Percentiles rank a stretch among this genome's conserved stretches.
These are phyloP conservation scores for Fusarium sp. DNA, from an alignment of 2,329 filamentous ascomycete species.

Conservation along the genomic window DNA sequence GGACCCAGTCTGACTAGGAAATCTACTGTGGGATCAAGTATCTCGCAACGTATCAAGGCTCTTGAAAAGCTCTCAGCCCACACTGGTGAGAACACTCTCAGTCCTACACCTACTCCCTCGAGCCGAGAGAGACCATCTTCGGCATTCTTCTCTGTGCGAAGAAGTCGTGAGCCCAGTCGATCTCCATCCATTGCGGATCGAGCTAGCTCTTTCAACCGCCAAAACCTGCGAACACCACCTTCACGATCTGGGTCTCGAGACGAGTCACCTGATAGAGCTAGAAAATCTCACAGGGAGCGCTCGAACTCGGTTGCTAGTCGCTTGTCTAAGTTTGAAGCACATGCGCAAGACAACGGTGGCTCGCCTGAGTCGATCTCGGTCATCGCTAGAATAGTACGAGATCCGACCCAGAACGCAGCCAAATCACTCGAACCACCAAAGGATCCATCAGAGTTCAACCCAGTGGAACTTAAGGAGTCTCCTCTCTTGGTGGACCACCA, in stretches of 20 bases:
- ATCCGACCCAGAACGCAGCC: conserved; percentile 56
- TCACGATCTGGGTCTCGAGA: conserved; percentile 52
- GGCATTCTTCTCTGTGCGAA: conserved; percentile 68
- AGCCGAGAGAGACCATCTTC: conserved; percentile 56
- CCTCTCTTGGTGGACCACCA: conserved; percentile 67
- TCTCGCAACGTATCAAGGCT: conserved; percentile 93
- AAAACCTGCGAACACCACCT: conserved; percentile 44
- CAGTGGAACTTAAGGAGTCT: conserved; percentile 65
- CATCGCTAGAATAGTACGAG: conserved; percentile 82
- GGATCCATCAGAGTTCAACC: conserved; percentile 55
- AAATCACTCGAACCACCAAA: conserved; percentile 52
- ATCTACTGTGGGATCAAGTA: conserved; percentile 84
- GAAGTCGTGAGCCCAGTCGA: conserved; percentile 53
- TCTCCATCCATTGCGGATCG: conserved; percentile 57
- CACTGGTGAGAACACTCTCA: conserved; percentile 35
- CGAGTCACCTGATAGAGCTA: conserved; percentile 55
- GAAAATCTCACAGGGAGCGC: conserved; percentile 52
- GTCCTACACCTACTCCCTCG: conserved; percentile 5
- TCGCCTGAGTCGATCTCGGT: conserved; percentile 78
- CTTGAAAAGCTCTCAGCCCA: conserved; percentile 76
- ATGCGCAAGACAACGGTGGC: conserved; percentile 25
- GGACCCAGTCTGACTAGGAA: conserved; percentile 65
- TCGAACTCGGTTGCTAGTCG: conserved; percentile 64
- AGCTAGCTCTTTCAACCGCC: conserved; percentile 49
- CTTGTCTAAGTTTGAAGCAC: conserved; percentile 62